Base-by-base conservation (phyloP, 768 basidiomycete genomes). In the Collybia nuda region DNA sequence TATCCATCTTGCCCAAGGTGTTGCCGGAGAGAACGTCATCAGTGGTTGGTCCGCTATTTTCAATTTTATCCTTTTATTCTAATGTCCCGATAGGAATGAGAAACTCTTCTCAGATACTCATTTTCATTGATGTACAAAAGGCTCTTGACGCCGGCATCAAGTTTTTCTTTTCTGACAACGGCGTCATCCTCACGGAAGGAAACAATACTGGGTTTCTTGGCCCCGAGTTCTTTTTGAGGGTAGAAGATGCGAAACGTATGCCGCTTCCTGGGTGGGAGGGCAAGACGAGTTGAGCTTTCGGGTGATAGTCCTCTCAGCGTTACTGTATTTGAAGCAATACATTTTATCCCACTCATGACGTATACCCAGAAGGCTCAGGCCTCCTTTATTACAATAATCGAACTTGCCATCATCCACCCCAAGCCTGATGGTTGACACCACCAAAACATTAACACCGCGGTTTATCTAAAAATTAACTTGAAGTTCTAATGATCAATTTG, bases 1-100 rank as follows among this genome's bases (percentile, higher is more conserved):
- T 61, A 88, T 98, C 35, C 96, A 99, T 66, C 75, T 97, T 12
- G 94, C 95, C 0, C 88, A 93, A 63, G 86, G 88, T 29, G 69
- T 90, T 2, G 71, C 77, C 2, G 82, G 83, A 7, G 64, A 83
- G 2, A 78, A 79, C 5, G 84, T 90, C 42, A 79, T 87, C 46
- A 93, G 90, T 56, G 92, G 93, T 91, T 50, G 21, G 83, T 66
- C 19, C 12, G 22, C 11, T 43, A 8, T 36, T 42, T 26, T 14
- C 28, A n/a, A 28, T 37, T 22, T 22, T 17, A 6, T 37, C 12
- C 48, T 45, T 28, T 17, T 44, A 21, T 39, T 11, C 9, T 15
- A 1, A 26, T n/a, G 6, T 42, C 6, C 3, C 12, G 7, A 12
- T 56, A 94, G 93, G 93, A 23, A 94, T 96, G 82, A 85, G 95